Evolutionary conservation across 495 filamentous ascomycete genomes (phyloP), one percentile per base, ranked within the genome.

Genomic region (Schizothecium vesticola): DNA sequence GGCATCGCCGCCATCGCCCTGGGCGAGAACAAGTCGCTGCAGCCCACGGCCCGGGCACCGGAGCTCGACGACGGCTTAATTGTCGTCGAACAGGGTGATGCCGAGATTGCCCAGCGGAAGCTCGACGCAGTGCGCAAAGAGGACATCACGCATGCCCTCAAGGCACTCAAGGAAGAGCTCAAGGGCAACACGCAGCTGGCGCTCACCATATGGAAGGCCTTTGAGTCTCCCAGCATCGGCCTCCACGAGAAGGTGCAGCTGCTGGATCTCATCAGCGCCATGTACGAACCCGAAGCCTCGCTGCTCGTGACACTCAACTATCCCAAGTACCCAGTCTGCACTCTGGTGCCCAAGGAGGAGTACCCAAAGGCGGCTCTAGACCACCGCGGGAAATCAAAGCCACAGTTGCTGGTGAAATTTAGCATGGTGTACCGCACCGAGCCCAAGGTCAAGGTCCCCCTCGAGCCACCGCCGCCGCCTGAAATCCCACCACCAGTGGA

Each of bases 1-100:
- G 90, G 88, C 1, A 82, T 99, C 33, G 96, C 92, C 3, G 85
- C 87, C 65, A 85, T 97, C 64, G 94, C 94, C 4, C 86, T 96
- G 59, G 93, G 92, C 29, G 88, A 91, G 61, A 75, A 73, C 68
- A 74, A 80, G 65, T 65, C 73, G n/a, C 43, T 64, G 8, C 73
- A 78, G 73, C 64, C 68, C 12, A 74, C 77, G 67, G 68, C 70
- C 5, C 72, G 75, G 26, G 69, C 67, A 10, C 36, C 67, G 28
- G 65, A 70, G 51, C 75, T 83, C 16, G 80, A 81, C 11, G 86
- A 85, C 61, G 88, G 85, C n/a, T 80, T 99, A 69, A 88, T 96
- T 51, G 16, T 51, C 59, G 88, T 98, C 64, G 92, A 97, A 69
- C 86, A 91, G 72, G 86, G 86, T 7, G 82, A 80, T 22, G 77